Base-by-base conservation (phyloP, 352 stramenopile species). In the Globisporangium nodosum region DNA sequence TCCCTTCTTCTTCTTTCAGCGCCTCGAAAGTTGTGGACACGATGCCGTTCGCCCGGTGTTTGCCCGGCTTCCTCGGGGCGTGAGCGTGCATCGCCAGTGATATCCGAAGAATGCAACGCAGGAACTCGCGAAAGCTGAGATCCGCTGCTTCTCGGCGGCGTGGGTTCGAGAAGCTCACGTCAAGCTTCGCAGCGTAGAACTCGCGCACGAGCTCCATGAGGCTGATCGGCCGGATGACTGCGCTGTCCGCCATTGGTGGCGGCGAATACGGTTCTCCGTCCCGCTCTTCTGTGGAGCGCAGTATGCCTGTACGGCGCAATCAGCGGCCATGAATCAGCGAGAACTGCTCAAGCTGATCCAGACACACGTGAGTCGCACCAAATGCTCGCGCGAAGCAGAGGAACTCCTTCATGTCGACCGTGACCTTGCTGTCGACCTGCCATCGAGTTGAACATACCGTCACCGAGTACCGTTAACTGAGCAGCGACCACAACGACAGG, bases 101-200 rank as follows among this genome's bases (percentile, higher is more conserved):
- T 49, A 92, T 68, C 12, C 81, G 79, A 50, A 88, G 76, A 9
- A 88, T 63, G 37, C 79, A 90, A 2, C 81, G 74, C 8, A 89
- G 63, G 56, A 92, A 92, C 54, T 92, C 81, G 18, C 76, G 79
- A 39, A 92, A 88, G 20, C 65, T 88, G 15, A 92, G 55, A 50
- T 90, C 72, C 21, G 73, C 56, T 11, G 70, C 64, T 52, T 90
- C 78, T 4, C 79, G 68, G 3, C 77, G 76, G 18, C 56, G 54
- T 2, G 71, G 47, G 52, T 88, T 76, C 1, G 78, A 60, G 37
- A 90, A 84, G 49, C 79, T 85, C 27, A 88, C 70, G 54, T 92
- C 81, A 16, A 92, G 74, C 54, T 88, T 92, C 13, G 81, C 76
- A 15, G 74, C 77, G 48, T 85, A 88, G 61, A 81, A 88, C 33